Conservation (phyloP, 192 early-diverging fungal genomes). For the Podila verticillata region DNA sequence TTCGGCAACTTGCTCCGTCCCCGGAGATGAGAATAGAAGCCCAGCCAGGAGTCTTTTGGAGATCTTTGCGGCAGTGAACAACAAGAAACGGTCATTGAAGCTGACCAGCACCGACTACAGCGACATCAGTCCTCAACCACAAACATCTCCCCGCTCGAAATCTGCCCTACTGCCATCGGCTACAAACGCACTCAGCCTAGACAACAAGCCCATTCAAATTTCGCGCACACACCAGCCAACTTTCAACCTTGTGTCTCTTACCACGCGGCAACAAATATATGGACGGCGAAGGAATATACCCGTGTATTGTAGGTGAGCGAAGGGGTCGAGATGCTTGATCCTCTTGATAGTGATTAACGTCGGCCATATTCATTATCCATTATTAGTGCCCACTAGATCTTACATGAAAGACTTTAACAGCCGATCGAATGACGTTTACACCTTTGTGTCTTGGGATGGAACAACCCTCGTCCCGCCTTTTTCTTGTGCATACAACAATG, state of each 20-base stretch:
- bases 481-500: conserved; percentile 46
- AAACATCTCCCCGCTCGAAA: not conserved
- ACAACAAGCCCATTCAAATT: not conserved
- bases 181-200: not conserved
- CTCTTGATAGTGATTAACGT: too few species aligned
- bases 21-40: conserved; percentile 32
- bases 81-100: conserved; percentile 35
- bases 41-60: conserved; percentile 31
- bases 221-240: not conserved
- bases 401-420: conserved; percentile 36
- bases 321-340: too few species aligned
- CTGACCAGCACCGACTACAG: conserved; percentile 18
- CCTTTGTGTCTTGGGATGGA: conserved; percentile 31
- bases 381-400: conserved; percentile 23
- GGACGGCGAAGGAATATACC: conserved; percentile 24
- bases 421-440: conserved; percentile 34
- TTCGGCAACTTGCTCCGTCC: conserved; percentile 5
- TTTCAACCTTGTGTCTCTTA: not conserved
- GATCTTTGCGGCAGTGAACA: conserved; percentile 39
- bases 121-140: conserved; percentile 1
- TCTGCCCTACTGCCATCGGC: conserved; percentile 8
- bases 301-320: conserved; percentile 16
- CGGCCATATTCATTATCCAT: not conserved
- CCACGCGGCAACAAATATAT: conserved; percentile 4
- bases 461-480: conserved; percentile 39